Evolutionary conservation across 176 grass and related monocot species (phyloP).

Genomic region (Oryza brachyantha): DNA sequence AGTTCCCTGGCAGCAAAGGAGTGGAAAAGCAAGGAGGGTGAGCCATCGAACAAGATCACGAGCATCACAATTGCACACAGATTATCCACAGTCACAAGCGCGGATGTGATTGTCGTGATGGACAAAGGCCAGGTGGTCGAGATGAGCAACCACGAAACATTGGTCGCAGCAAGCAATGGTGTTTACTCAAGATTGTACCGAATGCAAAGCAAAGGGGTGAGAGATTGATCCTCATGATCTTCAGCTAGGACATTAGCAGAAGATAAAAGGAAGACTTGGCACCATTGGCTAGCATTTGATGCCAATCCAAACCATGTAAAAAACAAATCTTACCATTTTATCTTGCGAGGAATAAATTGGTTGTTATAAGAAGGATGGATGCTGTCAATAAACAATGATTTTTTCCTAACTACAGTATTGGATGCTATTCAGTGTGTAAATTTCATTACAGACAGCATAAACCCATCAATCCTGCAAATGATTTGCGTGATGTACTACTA

Average conservation of each 20-base stretch:
- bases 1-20: conserved; percentile 24
- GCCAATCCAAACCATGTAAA: background rate
- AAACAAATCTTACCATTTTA: background rate
- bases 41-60: conserved; percentile 30
- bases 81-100: conserved; percentile 44
- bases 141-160: conserved; percentile 30
- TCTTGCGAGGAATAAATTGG: background rate
- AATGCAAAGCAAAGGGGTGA: conserved; percentile 41
- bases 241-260: background rate
- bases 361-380: background rate
- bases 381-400: background rate
- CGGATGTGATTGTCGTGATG: conserved; percentile 55
- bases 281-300: conserved; percentile 18
- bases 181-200: conserved; percentile 47
- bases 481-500: too few relatives aligned
- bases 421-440: background rate
- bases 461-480: too few relatives aligned
- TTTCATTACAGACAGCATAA: background rate
- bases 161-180: conserved; percentile 27
- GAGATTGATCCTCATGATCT: conserved; percentile 18
- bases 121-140: conserved; percentile 49
- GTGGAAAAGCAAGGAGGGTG: conserved; percentile 27
- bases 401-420: background rate
- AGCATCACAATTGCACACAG: conserved; percentile 60
- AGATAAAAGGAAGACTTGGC: background rate